Evolutionary conservation across 2,329 filamentous ascomycete species (phyloP).

Genomic region (Penicillium olsonii): DNA sequence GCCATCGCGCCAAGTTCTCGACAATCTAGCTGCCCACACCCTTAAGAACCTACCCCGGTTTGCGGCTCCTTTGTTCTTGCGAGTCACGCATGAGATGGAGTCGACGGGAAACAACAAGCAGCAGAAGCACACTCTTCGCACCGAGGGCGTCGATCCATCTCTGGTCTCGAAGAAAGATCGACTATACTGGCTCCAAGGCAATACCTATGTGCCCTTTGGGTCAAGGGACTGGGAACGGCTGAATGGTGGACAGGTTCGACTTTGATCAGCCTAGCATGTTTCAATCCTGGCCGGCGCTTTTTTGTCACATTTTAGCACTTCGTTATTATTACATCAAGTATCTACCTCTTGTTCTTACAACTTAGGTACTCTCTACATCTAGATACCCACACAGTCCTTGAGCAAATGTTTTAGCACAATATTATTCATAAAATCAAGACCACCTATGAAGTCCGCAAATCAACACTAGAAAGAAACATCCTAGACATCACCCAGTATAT

Average conservation of each 20-base stretch:
- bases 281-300: neutral
- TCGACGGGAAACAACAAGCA: slow-evolving; percentile 87
- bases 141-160: slow-evolving; percentile 70
- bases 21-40: slow-evolving; percentile 64
- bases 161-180: slow-evolving; percentile 41
- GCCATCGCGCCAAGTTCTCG: slow-evolving; percentile 49
- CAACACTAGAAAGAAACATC: no score
- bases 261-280: slow-evolving; percentile 49
- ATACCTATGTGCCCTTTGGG: slow-evolving; percentile 68
- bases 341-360: no score
- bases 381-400: no score
- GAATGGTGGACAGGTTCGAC: slow-evolving; percentile 67
- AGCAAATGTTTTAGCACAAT: no score
- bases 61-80: slow-evolving; percentile 75
- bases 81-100: slow-evolving; percentile 64
- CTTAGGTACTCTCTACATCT: no score
- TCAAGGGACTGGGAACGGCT: slow-evolving; percentile 69
- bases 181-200: slow-evolving; percentile 68
- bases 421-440: no score
- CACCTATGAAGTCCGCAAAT: no score
- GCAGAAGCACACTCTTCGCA: slow-evolving; percentile 73
- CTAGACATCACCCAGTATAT: no score
- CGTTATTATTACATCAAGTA: neutral
- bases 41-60: slow-evolving; percentile 65
- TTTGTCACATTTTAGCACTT: neutral